These are phyloP conservation scores for Solanum neorickii DNA, from an alignment of 257 asterid genomes.

Conservation along the genomic window DNA sequence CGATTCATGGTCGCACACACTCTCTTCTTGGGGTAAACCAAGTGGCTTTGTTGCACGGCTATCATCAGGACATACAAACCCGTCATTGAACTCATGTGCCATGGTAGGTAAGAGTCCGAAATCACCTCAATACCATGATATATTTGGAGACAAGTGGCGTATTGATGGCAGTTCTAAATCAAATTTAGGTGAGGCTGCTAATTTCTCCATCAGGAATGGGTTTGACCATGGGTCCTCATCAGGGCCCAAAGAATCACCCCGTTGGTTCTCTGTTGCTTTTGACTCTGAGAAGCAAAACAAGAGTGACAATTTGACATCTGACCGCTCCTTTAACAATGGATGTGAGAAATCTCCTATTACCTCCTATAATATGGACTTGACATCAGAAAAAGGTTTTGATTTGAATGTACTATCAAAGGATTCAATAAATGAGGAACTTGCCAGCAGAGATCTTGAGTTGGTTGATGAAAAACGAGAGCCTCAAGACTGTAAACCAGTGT, in stretches of 20 bases:
- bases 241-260: conserved; percentile 22
- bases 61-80: conserved; percentile 20
- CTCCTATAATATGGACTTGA: conserved; percentile 16
- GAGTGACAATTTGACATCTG: conserved; percentile 18
- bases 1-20: conserved; percentile 41
- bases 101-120: conserved; percentile 14
- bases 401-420: conserved; percentile 42
- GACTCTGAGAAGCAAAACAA: conserved; percentile 26
- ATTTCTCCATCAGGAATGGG: conserved; percentile 27
- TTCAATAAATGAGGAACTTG: conserved; percentile 16
- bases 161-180: conserved; percentile 17
- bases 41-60: conserved; percentile 34
- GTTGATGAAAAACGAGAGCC: conserved; percentile 27
- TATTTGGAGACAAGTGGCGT: conserved; percentile 46
- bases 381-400: conserved; percentile 44
- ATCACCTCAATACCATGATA: conserved; percentile 20
- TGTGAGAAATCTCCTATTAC: conserved; percentile 18
- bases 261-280: conserved; percentile 14
- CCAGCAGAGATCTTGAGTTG: conserved; percentile 11
- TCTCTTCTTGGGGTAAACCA: conserved; percentile 55
- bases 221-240: conserved; percentile 63
- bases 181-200: conserved; percentile 21
- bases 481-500: conserved; percentile 19
- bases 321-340: conserved; percentile 17
- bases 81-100: conserved; percentile 32